Evolutionary conservation across 1,284 basidiomycete genomes (phyloP).

Genomic region (Megacollybia platyphylla): DNA sequence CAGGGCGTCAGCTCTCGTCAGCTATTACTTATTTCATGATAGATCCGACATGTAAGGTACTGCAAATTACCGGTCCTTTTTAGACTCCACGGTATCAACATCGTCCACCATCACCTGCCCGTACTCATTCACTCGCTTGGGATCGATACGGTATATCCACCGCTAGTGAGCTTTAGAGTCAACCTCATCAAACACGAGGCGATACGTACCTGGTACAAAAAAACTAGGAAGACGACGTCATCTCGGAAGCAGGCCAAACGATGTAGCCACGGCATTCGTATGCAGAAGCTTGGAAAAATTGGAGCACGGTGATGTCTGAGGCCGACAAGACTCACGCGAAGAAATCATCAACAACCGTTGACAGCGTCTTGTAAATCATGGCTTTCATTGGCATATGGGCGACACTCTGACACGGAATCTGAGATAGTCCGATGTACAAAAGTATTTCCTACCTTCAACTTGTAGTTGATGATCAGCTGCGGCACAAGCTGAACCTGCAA

Average conservation of each 20-base stretch:
- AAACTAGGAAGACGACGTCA: constrained; percentile 82
- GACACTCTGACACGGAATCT: constrained; percentile 44
- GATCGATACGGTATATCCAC: constrained; percentile 94
- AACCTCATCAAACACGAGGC: constrained; percentile 6
- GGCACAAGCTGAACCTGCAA: constrained; percentile 78
- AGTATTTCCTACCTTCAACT: constrained; percentile 58
- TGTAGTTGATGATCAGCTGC: constrained; percentile 93
- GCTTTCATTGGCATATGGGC: constrained; percentile 95
- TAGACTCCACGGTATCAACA: constrained; percentile 30
- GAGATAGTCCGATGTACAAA: constrained; percentile 9
- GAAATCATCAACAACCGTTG: constrained; percentile 86
- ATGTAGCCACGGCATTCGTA: constrained; percentile 93
- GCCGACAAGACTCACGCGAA: constrained; percentile 52
- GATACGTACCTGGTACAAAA: constrained; percentile 66
- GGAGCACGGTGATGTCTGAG: constrained; percentile 1
- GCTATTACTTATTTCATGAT: not conserved
- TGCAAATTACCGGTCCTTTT: constrained; percentile 8
- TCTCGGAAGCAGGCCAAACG: constrained; percentile 85
- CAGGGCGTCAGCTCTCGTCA: too few species aligned
- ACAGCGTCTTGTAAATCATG: constrained; percentile 90
- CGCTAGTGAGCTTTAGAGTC: constrained; percentile 31
- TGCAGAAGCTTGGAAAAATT: constrained; percentile 58
- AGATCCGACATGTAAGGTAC: not conserved
- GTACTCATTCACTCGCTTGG: constrained; percentile 90
- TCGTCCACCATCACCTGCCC: constrained; percentile 66